Percentiles rank a stretch among this genome's conserved stretches.
Evolutionary conservation across 169 alveolate genomes (phyloP).

Genomic region (Eimeria sp.): DNA sequence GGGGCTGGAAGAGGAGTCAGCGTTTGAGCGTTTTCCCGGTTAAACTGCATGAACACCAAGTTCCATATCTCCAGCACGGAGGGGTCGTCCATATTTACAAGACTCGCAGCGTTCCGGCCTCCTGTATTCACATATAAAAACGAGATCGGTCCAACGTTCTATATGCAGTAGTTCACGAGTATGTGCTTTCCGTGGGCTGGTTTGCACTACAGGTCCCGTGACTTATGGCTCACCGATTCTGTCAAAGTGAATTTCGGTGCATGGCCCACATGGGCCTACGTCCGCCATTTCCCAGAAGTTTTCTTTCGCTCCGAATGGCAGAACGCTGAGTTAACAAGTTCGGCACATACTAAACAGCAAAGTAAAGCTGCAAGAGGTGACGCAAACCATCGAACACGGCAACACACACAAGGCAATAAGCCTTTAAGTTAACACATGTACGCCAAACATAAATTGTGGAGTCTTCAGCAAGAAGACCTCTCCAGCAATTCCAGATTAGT

Average conservation of each 20-base stretch:
- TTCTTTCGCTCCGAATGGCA: slow-evolving; percentile 93
- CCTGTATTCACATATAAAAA: slow-evolving; percentile 82
- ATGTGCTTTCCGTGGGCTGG: not conserved
- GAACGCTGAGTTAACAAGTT: slow-evolving; percentile 76
- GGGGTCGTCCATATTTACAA: slow-evolving; percentile 97
- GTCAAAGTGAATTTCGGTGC: slow-evolving; percentile 98
- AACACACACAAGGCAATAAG: slow-evolving; percentile 34
- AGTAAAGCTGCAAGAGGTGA: not conserved
- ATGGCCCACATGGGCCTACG: slow-evolving; percentile 98
- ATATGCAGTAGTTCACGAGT: not conserved
- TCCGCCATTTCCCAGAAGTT: slow-evolving; percentile 99
- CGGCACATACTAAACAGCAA: not conserved
- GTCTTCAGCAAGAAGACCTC: not conserved
- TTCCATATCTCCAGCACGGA: slow-evolving; percentile 98
- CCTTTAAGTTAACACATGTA: not conserved
- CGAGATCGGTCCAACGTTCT: not conserved
- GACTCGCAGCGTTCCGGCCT: slow-evolving; percentile 93
- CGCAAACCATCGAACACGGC: not conserved
- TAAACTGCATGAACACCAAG: slow-evolving; percentile 97
- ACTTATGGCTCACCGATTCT: slow-evolving; percentile 82
- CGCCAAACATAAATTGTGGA: not conserved
- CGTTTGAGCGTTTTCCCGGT: slow-evolving; percentile 92
- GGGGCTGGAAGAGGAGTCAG: slow-evolving; percentile 94
- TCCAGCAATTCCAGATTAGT: not conserved
- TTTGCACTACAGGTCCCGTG: not conserved